These are phyloP conservation scores for Trifolium subterraneum DNA, from an alignment of 306 rosid species.

Conservation along the genomic window DNA sequence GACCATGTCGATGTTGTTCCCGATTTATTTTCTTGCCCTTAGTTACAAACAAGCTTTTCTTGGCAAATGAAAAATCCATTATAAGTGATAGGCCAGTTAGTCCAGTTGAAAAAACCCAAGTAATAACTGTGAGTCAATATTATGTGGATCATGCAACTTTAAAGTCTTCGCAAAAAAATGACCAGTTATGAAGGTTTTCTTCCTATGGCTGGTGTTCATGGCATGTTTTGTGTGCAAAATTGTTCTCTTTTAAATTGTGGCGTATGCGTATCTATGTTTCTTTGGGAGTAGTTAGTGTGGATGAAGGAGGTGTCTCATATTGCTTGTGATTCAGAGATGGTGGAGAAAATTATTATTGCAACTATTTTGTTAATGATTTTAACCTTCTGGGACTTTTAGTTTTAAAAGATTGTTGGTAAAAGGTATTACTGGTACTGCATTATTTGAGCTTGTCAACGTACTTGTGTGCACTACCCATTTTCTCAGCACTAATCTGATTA, in stretches of 20 bases:
- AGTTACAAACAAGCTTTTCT: not conserved
- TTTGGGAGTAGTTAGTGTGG: not conserved
- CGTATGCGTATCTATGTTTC: not conserved
- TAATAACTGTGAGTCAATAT: not conserved
- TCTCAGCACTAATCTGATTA: constrained; percentile 31
- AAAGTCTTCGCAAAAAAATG: not conserved
- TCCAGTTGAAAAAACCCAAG: not conserved
- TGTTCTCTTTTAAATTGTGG: not conserved
- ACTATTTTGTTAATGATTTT: not conserved
- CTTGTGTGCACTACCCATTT: not conserved
- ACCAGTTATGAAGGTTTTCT: not conserved
- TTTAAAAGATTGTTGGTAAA: constrained; percentile 7
- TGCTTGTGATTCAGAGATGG: constrained; percentile 14
- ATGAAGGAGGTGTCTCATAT: constrained; percentile 15
- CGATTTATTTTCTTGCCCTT: not conserved
- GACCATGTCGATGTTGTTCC: not conserved
- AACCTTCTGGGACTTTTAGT: not conserved
- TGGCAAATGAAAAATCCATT: not conserved
- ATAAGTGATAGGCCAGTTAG: not conserved
- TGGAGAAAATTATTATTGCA: constrained; percentile 2
- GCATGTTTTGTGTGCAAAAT: not conserved
- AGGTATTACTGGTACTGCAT: constrained; percentile 5
- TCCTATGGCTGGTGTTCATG: not conserved
- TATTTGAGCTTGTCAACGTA: not conserved
- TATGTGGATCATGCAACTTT: not conserved